phyloP scores from a whole-genome alignment of 371 early-diverging fungal species.

The Mucor velutinosus region DNA sequence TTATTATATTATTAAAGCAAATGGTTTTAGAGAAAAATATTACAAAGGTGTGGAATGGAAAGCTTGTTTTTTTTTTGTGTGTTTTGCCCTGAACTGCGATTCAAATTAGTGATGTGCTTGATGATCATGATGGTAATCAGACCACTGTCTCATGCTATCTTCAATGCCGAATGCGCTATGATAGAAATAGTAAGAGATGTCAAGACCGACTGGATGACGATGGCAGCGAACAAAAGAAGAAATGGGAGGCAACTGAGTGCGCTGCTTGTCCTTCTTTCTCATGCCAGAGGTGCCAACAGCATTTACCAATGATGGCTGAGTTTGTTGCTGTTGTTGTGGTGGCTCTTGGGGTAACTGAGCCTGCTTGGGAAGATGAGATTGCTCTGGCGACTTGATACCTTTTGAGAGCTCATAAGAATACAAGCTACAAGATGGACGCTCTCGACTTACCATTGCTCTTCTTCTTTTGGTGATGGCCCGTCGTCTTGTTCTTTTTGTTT shows the following conservation, averaged over 20 bases:
- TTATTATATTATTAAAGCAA: slow-evolving; percentile 4
- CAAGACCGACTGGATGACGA: neutral
- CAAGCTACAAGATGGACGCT: neutral
- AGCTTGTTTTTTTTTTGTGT: neutral
- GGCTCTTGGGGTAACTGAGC: neutral
- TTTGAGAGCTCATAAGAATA: neutral
- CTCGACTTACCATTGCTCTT: neutral
- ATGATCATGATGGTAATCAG: neutral
- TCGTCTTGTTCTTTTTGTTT: slow-evolving; percentile 18
- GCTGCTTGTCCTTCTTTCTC: neutral
- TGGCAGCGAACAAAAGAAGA: neutral
- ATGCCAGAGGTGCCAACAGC: neutral
- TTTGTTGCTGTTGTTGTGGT: neutral
- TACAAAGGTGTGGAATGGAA: neutral
- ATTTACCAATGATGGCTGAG: neutral
- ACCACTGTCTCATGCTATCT: slow-evolving; percentile 4
- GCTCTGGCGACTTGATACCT: neutral
- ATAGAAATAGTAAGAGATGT: slow-evolving; percentile 32
- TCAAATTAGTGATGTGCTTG: slow-evolving; percentile 2
- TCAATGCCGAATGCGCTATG: slow-evolving; percentile 37
- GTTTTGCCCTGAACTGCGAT: slow-evolving; percentile 1
- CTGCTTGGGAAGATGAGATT: neutral
- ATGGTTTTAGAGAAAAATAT: neutral
- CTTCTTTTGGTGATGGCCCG: neutral
- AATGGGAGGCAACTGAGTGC: slow-evolving; percentile 16